Evolutionary conservation across 306 rosid species (phyloP).

Genomic region (Pterocarpus macrocarpus): DNA sequence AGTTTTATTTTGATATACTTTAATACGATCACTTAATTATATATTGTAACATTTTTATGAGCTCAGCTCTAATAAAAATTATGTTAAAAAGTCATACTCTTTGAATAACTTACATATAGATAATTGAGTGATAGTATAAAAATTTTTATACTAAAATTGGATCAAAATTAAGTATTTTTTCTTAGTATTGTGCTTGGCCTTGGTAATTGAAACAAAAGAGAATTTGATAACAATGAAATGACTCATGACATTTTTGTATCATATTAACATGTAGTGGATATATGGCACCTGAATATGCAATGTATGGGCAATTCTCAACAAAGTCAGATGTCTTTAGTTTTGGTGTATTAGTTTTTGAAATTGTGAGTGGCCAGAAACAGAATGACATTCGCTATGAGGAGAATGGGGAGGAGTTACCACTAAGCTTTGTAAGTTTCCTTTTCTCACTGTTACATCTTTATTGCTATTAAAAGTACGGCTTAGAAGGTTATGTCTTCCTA

Average conservation of each 20-base stretch:
- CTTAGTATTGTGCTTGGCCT: background rate
- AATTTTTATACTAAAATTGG: too few relatives aligned
- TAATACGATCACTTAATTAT: background rate
- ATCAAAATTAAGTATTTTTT: background rate
- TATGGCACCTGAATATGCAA: conserved; percentile 73
- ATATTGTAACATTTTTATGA: too few relatives aligned
- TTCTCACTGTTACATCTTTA: background rate
- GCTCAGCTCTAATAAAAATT: too few relatives aligned
- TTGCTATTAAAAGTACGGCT: background rate
- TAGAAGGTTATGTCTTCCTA: background rate
- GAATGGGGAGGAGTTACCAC: background rate
- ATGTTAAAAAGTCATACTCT: too few relatives aligned
- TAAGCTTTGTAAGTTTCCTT: conserved; percentile 50
- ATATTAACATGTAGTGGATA: conserved; percentile 54
- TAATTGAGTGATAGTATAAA: too few relatives aligned
- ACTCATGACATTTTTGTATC: background rate
- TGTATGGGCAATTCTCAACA: conserved; percentile 54
- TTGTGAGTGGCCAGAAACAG: conserved; percentile 49
- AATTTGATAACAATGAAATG: too few relatives aligned
- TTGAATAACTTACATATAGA: too few relatives aligned
- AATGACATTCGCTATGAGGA: conserved; percentile 13
- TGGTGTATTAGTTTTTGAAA: conserved; percentile 58
- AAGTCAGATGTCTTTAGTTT: conserved; percentile 66
- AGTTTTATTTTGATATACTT: background rate
- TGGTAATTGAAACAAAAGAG: background rate